These are phyloP conservation scores for Helicosporidium sp. DNA, from an alignment of 139 green algal genomes.

Conservation along the genomic window DNA sequence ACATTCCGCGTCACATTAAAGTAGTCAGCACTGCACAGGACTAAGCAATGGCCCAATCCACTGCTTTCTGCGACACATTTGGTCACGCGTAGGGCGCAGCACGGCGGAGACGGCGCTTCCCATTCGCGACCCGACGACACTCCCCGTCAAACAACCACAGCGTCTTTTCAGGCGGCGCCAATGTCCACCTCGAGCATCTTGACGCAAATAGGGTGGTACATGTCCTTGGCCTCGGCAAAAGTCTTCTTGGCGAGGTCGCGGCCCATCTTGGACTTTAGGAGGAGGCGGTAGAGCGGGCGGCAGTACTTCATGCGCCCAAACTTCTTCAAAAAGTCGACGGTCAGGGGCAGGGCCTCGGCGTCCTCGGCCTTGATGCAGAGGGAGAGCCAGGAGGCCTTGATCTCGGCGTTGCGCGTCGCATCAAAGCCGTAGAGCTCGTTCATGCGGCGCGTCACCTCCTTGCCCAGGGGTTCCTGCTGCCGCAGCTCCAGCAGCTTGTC, in stretches of 20 bases:
- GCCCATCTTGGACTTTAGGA: slow-evolving; percentile 12
- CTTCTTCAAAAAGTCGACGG: slow-evolving; percentile 30
- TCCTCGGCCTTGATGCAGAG: slow-evolving; percentile 32
- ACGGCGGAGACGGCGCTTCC: no score
- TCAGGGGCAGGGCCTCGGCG: slow-evolving; percentile 10
- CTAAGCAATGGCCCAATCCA: no score
- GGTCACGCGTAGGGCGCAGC: no score
- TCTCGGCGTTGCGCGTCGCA: slow-evolving; percentile 44
- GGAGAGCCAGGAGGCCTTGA: slow-evolving; percentile 32
- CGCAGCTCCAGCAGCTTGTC: slow-evolving; percentile 41
- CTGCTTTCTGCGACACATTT: no score
- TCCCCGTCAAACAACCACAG: no score
- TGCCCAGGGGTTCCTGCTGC: slow-evolving; percentile 15
- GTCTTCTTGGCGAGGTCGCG: slow-evolving; percentile 31
- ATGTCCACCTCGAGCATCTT: slow-evolving; percentile 78
- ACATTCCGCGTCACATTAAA: no score
- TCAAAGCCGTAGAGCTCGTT: slow-evolving; percentile 39
- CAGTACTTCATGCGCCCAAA: slow-evolving; percentile 65
- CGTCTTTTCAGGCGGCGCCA: no score
- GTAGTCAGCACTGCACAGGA: no score
- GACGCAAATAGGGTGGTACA: slow-evolving; percentile 69
- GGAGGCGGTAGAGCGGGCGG: slow-evolving; percentile 52
- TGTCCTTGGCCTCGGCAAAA: slow-evolving; percentile 22
- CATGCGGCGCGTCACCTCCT: slow-evolving; percentile 24
- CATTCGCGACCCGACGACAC: no score